Conservation (phyloP, 2,329 filamentous ascomycete genomes). For the Colletotrichum scovillei region DNA sequence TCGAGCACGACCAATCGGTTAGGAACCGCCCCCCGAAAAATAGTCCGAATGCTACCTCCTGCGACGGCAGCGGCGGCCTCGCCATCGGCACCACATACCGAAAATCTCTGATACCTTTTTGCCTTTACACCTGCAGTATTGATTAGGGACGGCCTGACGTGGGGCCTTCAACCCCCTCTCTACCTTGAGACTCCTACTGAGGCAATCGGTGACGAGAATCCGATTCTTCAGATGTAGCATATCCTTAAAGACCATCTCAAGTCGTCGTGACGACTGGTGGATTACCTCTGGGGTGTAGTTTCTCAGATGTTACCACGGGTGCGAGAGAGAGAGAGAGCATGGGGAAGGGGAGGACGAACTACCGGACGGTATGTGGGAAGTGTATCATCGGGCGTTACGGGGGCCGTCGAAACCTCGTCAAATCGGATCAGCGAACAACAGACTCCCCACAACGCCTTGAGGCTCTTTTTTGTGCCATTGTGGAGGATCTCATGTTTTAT, state of each 20-base stretch:
- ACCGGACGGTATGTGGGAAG: not conserved
- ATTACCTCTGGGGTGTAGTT: not conserved
- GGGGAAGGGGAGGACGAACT: not conserved
- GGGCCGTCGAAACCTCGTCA: not conserved
- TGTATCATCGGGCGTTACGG: not conserved
- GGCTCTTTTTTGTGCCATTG: not conserved
- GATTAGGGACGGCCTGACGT: not conserved
- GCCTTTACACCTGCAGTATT: not conserved
- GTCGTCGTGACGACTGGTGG: not conserved
- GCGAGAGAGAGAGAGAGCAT: not conserved
- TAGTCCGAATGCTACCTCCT: not conserved
- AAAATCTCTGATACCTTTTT: not conserved
- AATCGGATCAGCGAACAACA: not conserved
- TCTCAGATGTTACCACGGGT: not conserved
- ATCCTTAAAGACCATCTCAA: not conserved
- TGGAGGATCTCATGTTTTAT: not conserved
- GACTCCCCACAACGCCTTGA: not conserved
- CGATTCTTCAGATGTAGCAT: not conserved
- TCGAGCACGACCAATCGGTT: not conserved
- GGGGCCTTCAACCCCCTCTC: not conserved
- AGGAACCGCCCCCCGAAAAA: not conserved
- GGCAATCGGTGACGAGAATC: not conserved
- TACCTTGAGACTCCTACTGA: not conserved
- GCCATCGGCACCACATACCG: not conserved
- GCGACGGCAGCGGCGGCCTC: not conserved